Percentiles rank a stretch among this genome's conserved stretches.
Evolutionary conservation across 1,139 yeast genomes (phyloP).

Genomic region (Diutina rugosa): DNA sequence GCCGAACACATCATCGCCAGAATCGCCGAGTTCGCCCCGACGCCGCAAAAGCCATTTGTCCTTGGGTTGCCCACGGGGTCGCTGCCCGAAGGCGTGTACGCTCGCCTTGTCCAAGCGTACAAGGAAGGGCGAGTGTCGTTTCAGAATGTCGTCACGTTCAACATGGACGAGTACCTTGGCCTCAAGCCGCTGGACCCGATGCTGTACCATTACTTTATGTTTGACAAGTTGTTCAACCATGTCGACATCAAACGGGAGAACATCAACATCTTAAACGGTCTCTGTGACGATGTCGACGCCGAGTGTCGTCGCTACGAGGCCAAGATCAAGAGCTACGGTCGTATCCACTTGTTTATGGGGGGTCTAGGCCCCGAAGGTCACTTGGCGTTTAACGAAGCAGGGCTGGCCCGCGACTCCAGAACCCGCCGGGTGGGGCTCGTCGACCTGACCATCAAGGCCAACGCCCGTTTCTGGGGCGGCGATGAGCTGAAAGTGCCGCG

Average conservation of each 20-base stretch:
- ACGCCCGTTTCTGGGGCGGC: slow-evolving; percentile 40
- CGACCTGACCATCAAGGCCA: slow-evolving; percentile 41
- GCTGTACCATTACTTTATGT: slow-evolving; percentile 52
- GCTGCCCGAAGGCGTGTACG: slow-evolving; percentile 49
- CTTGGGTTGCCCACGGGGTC: slow-evolving; percentile 57
- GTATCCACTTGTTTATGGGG: slow-evolving; percentile 45
- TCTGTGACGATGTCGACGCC: slow-evolving; percentile 28
- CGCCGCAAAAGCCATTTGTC: slow-evolving; percentile 38
- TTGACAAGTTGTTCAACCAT: slow-evolving; percentile 44
- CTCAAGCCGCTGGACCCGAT: slow-evolving; percentile 36
- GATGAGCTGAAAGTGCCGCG: slow-evolving; percentile 38
- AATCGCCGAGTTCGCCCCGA: slow-evolving; percentile 35
- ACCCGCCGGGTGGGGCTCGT: slow-evolving; percentile 42
- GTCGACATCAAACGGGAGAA: slow-evolving; percentile 42
- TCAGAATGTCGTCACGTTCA: slow-evolving; percentile 45
- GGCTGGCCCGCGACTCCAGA: slow-evolving; percentile 31
- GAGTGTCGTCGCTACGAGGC: slow-evolving; percentile 42
- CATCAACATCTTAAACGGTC: slow-evolving; percentile 45
- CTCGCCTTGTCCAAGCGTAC: slow-evolving; percentile 33
- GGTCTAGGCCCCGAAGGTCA: slow-evolving; percentile 60
- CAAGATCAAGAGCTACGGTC: slow-evolving; percentile 36
- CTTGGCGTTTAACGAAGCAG: slow-evolving; percentile 52
- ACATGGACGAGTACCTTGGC: slow-evolving; percentile 52
- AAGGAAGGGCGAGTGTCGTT: slow-evolving; percentile 33
- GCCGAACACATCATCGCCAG: slow-evolving; percentile 34